Base-by-base conservation (phyloP, 768 basidiomycete genomes). In the Suillus bovinus region DNA sequence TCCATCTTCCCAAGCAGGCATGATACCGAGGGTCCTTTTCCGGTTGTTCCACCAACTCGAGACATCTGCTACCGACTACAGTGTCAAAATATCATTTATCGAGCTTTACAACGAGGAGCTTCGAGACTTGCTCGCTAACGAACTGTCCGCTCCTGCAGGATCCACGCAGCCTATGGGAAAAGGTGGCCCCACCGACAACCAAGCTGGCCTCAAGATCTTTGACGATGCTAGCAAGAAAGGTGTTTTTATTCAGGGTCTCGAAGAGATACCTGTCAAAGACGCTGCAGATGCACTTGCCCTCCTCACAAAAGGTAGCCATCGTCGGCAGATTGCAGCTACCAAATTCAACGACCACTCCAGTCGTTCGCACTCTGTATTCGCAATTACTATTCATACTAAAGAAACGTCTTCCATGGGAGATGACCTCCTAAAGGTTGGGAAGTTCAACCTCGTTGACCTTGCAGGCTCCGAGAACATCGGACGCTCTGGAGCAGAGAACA, bases 91-190 rank as follows among this genome's bases (percentile, higher is more conserved):
- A 59, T 96, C 95, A 0, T 99, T 88, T 74, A 82, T 99, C 59
- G 97, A 99, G 72, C 82, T 99, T 24, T 99, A 99, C 76, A 99
- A 99, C 72, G 97, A 99, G 78, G 97, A 99, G 71, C 85, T 99
- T 7, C 90, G 97, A 27, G 97, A 99, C 74, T 85, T 99, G 31
- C 84, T 98, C 34, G 85, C 92, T 13, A 80, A 78, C 57, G 94
- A 96, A n/a, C 82, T 94, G 54, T 72, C 86, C 1, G 82, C 87
- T 2, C 91, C 91, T 4, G 77, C 79, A 4, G 87, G 87, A 36
- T 83, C 80, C 59, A 79, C 78, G 11, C 92, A 94, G 65, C 91
- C 93, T 0, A 94, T 93, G 93, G 89, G 88, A 27, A 83, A 86
- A 75, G 76, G 74, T 7, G 71, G 67, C 7, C 69, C 80, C 11